phyloP scores from a whole-genome alignment of 2,329 filamentous ascomycete genomes.

The Aspergillus calidoustus region DNA sequence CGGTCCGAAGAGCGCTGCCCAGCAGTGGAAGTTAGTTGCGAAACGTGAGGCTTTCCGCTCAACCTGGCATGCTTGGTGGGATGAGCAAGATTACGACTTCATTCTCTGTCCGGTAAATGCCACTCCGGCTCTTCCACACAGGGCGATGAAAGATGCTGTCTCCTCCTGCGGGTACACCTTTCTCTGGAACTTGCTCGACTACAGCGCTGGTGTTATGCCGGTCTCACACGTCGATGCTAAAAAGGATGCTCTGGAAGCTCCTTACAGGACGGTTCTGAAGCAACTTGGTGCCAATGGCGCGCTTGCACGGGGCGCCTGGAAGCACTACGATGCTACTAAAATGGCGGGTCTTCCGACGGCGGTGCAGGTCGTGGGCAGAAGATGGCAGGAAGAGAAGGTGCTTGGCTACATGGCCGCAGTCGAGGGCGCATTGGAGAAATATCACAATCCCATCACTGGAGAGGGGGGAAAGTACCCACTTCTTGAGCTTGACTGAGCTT shows the following conservation, averaged over 20 bases:
- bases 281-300: constrained; percentile 66
- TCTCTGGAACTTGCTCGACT: constrained; percentile 91
- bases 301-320: constrained; percentile 81
- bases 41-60: constrained; percentile 77
- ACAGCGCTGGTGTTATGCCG: constrained; percentile 79
- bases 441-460: constrained; percentile 37
- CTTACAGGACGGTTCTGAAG: constrained; percentile 45
- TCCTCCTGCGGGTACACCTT: constrained; percentile 93
- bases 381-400: constrained; percentile 87
- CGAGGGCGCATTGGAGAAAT: constrained; percentile 70
- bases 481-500: constrained; percentile 41
- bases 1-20: constrained; percentile 71
- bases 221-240: constrained; percentile 79
- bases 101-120: constrained; percentile 86
- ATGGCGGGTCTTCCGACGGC: constrained; percentile 91
- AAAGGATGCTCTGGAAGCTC: constrained; percentile 67
- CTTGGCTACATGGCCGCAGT: constrained; percentile 78
- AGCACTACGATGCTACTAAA: constrained; percentile 76
- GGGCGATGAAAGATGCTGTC: constrained; percentile 82
- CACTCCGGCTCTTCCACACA: constrained; percentile 84
- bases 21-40: constrained; percentile 82
- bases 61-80: constrained; percentile 86
- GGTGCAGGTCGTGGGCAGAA: constrained; percentile 78
- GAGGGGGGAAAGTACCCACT: constrained; percentile 41
- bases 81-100: constrained; percentile 75